Evolutionary conservation across 495 filamentous ascomycete species (phyloP), one percentile per base, ranked within the genome.

Genomic region (Talaromyces adpressus): DNA sequence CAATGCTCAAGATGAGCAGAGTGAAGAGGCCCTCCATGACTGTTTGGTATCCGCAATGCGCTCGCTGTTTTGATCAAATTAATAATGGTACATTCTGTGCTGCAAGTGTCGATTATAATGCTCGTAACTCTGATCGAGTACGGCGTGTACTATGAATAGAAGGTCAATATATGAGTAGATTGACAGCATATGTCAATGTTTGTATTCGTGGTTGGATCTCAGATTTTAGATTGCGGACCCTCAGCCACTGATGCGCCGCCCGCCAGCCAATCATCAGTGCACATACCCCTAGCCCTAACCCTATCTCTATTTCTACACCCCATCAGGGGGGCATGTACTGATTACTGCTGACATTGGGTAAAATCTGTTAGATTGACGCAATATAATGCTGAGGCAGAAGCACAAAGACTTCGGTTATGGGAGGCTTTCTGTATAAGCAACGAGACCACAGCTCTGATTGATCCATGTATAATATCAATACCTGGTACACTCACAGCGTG

Each of bases 21-120:
- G 92, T 89, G 67, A 96, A 87, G 59, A 97, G 82, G 72, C 92
- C 92, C 74, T 91, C 90, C 85, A 91, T 82, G 69, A 59, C 75
- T 18, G 22, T 16, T 27, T 27, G 14, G 23, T 39, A 4, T 27
- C 41, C 22, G 32, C 18, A 47, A 51, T 61, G 36, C 41, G 59
- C 59, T 61, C 27, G 60, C 45, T 62, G 22, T 47, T 6, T 14
- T 27, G 14, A 41, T 20, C 6, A 4, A 25, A 4, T 60, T 18
- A 60, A 25, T 14, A 23, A n/a, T 27, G 58, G 39, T 29, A 18
- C 58, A 60, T 60, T 41, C 34, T 60, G 58, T 47, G 58, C 39
- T 32, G 23, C 7, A 16, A 18, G 23, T 20, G 11, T 20, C 20
- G 23, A 56, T 27, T 56, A 16, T 27, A 27, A 56, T 20, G 0